Evolutionary conservation across 306 rosid species (phyloP).

Genomic region (Prunus fruticosa): DNA sequence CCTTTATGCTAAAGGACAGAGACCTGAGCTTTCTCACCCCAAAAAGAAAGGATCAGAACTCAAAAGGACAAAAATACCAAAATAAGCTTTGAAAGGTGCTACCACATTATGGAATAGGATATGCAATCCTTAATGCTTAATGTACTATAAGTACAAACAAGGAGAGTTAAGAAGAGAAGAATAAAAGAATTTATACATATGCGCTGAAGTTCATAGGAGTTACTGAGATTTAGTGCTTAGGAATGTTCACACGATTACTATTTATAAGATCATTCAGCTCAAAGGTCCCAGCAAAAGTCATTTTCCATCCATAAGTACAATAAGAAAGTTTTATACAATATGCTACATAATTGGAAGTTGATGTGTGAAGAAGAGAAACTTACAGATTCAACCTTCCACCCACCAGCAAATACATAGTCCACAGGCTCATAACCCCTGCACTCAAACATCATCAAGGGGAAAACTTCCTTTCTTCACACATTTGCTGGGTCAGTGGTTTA

Average conservation of each 20-base stretch:
- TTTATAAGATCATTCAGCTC: background rate
- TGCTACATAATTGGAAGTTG: background rate
- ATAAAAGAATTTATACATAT: background rate
- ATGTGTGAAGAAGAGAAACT: slow-evolving; percentile 31
- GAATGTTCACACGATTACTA: background rate
- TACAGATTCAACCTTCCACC: slow-evolving; percentile 90
- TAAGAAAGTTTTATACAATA: background rate
- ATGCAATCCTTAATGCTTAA: background rate
- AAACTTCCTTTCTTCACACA: slow-evolving; percentile 54
- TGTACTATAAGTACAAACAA: background rate
- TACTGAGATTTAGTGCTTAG: background rate
- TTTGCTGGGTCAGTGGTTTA: slow-evolving; percentile 53
- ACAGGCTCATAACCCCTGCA: slow-evolving; percentile 84
- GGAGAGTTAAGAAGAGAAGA: background rate
- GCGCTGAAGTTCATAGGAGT: background rate
- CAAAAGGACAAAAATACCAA: background rate
- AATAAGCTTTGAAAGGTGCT: background rate
- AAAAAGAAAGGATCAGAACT: background rate
- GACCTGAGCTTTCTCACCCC: background rate
- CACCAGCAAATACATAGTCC: slow-evolving; percentile 47
- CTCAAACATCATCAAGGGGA: slow-evolving; percentile 74
- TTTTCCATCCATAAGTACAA: background rate
- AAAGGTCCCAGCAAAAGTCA: background rate
- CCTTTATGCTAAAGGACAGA: background rate
- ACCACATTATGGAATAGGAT: background rate